Evolutionary conservation across 2,329 filamentous ascomycete species (phyloP), one percentile per base, ranked within the genome.

Genomic region (Cladosporium sp.): DNA sequence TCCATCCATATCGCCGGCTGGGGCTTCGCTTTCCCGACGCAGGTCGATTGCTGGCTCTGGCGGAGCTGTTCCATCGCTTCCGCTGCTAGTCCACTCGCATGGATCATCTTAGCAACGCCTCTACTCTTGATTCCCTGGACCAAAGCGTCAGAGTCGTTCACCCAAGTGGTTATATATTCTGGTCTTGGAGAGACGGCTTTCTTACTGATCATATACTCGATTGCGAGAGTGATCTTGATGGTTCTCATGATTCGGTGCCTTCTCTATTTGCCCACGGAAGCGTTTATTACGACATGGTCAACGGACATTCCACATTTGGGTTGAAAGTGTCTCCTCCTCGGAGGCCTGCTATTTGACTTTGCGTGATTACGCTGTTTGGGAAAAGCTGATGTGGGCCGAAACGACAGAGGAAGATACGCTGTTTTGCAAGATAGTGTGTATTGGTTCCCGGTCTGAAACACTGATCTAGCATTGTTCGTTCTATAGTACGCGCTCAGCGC

Each of bases 21-120:
- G 61, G 44, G 60, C 22, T 58, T 59, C 44, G 24, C 58, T 7
- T 62, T 62, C 28, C 59, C 61, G 10, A 56, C 57, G 8, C 17
- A 19, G 13, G 42, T 51, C 42, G 59, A 61, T 35, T 19, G 20
- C 9, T 61, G 51, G 59, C 15, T 60, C 12, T 62, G 59, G 59
- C 53, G 59, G 1, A 36, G 19, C n/a, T 28, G 59, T n/a, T 37
- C 59, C 12, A 24, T 61, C 12, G 54, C 40, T 28, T 47, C 51
- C 10, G 59, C 47, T 24, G 37, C 45, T 15, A 45, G 42, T n/a
- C 42, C 42, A n/a, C 2, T 45, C 17, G 13, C 25, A 10, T 45
- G 42, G 24, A 45, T 45, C 22, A 22, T 9, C 10, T 7, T 48
- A 6, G 19, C 45, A 25, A n/a, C 28, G 10, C 45, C 25, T 15